Conservation (phyloP, 2,329 filamentous ascomycete genomes). For the Penicillium sp. region DNA sequence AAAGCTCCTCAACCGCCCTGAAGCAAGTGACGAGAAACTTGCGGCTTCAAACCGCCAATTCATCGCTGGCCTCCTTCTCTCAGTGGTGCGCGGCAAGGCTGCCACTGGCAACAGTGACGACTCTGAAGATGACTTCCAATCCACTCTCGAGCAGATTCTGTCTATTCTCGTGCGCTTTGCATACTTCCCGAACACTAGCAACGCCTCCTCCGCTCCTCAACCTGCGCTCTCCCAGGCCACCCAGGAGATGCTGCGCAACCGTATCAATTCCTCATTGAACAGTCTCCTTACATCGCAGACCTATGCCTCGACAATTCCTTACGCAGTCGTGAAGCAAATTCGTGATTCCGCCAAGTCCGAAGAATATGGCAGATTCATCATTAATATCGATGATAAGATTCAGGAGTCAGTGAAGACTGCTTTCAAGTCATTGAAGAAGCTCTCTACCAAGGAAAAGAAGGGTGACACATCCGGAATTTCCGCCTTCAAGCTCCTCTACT, state of each 20-base stretch:
- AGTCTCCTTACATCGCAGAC: slow-evolving; percentile 48
- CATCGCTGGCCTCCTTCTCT: slow-evolving; percentile 55
- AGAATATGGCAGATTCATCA: slow-evolving; percentile 44
- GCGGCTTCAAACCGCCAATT: slow-evolving; percentile 50
- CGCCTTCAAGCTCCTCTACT: slow-evolving; percentile 77
- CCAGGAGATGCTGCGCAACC: slow-evolving; percentile 54
- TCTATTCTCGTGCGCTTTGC: slow-evolving; percentile 50
- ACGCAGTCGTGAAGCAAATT: slow-evolving; percentile 43
- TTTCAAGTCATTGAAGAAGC: slow-evolving; percentile 42
- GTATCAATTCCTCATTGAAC: slow-evolving; percentile 57
- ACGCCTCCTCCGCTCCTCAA: slow-evolving; percentile 36
- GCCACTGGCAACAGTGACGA: slow-evolving; percentile 29
- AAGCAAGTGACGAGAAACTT: slow-evolving; percentile 45
- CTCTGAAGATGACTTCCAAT: slow-evolving; percentile 36
- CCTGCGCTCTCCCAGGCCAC: slow-evolving; percentile 49
- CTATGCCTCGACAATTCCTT: slow-evolving; percentile 39
- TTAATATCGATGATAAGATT: slow-evolving; percentile 50
- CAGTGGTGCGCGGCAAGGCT: slow-evolving; percentile 46
- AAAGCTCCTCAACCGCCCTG: slow-evolving; percentile 48
- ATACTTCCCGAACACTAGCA: slow-evolving; percentile 48
- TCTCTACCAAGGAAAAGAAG: slow-evolving; percentile 48
- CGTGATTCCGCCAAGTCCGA: slow-evolving; percentile 38
- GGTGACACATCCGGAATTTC: slow-evolving; percentile 48
- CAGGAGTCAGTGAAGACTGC: slow-evolving; percentile 43
- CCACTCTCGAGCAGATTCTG: slow-evolving; percentile 47